Base-by-base conservation (phyloP, 371 early-diverging fungal genomes). In the Parasitella parasitica region DNA sequence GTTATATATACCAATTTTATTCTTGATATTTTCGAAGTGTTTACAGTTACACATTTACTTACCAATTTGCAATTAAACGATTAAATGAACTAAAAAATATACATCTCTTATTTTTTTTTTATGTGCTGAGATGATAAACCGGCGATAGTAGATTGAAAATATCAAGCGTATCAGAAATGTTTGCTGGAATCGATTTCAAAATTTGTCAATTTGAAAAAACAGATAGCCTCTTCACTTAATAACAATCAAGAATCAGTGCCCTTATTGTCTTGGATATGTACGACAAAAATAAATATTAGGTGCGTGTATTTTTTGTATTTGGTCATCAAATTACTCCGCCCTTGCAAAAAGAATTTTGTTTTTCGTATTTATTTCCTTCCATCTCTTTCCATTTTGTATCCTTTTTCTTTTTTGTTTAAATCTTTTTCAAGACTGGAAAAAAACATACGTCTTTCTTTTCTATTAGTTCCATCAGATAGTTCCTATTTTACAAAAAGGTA, bases 251-350 rank as follows among this genome's bases (percentile, higher is more conserved):
- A 32, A 32, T 3, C 4, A 32, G 32, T 32, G 4, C 43, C 18
- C 43, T 20, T 43, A 20, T 43, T 8, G 32, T 8, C 32, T 32
- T 11, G 32, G 32, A 43, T 43, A 43, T 43, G 43, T 43, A 43
- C 43, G 43, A 43, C 43, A 43, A 43, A 43, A 43, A 43, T 43
- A 43, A 43, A 32, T 32, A 32, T 32, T 32, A 43, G 43, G 43
- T 43, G 43, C 43, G 43, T 43, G 43, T 43, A 43, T 43, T 43
- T 20, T 43, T 43, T 43, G 43, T 18, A 43, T 43, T 43, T 43
- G 43, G 43, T 43, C 43, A 43, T 43, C 43, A 43, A 43, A 43
- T 43, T 43, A 43, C 43, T 43, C 43, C 43, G 43, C 43, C 43
- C 43, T 43, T 43, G 43, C 43, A 43, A 43, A 43, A 43, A 22